Percentiles rank a stretch among this genome's conserved stretches.
Evolutionary conservation across 768 basidiomycete genomes (phyloP).

Genomic region (Naganishia friedmannii): DNA sequence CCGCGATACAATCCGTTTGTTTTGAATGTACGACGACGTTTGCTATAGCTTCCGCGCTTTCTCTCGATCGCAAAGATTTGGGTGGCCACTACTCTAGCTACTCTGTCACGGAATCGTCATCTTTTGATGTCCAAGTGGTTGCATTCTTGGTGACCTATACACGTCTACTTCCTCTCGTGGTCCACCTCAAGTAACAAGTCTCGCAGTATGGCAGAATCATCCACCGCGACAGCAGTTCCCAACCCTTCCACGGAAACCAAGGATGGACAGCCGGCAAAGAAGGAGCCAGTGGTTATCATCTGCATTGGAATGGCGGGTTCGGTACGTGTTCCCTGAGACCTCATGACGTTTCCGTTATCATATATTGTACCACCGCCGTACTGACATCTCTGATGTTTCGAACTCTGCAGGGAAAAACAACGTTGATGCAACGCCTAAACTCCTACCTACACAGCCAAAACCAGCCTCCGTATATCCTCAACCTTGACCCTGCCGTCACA

Average conservation of each 20-base stretch:
- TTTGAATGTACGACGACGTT: constrained; percentile 11
- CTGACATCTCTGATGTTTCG: not conserved
- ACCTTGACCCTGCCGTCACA: constrained; percentile 93
- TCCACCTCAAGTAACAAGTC: not conserved
- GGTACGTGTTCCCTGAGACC: constrained; percentile 32
- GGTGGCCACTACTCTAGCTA: no score
- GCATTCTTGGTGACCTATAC: no score
- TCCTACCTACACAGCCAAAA: constrained; percentile 75
- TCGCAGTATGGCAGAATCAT: not conserved
- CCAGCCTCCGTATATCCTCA: constrained; percentile 82
- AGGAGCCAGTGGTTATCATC: constrained; percentile 73
- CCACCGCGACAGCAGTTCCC: not conserved
- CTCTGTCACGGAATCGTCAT: not conserved
- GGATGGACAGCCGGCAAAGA: constrained; percentile 30
- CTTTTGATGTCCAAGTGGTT: not conserved
- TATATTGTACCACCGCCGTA: not conserved
- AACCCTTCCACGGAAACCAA: not conserved
- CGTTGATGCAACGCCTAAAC: constrained; percentile 91
- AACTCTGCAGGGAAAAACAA: constrained; percentile 72
- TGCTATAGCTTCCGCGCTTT: not conserved
- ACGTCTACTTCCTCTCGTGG: not conserved
- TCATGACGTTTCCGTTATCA: not conserved
- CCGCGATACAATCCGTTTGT: not conserved
- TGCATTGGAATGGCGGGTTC: constrained; percentile 96
- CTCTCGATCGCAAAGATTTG: constrained; percentile 22